Percentiles rank a stretch among this genome's conserved stretches.
Evolutionary conservation across 345 rosid species (phyloP).

Genomic region (Eucalyptus dawsonii): DNA sequence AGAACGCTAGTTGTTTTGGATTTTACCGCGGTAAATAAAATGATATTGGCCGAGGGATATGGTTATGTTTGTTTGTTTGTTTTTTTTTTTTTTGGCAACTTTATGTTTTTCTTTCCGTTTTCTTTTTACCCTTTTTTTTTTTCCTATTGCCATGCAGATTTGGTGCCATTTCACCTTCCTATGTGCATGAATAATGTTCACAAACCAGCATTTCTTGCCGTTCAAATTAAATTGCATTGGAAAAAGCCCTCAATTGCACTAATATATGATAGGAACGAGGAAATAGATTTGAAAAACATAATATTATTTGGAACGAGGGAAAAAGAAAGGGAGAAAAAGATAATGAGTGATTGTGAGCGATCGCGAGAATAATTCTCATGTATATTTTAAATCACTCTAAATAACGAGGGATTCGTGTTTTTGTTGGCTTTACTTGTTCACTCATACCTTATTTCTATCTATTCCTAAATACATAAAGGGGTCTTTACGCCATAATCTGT

Average conservation of each 20-base stretch:
- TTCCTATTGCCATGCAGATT: background rate
- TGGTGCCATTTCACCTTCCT: background rate
- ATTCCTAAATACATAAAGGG: background rate
- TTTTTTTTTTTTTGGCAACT: background rate
- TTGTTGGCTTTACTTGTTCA: no score
- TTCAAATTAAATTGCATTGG: background rate
- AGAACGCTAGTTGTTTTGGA: background rate
- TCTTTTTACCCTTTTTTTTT: background rate
- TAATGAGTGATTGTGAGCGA: background rate
- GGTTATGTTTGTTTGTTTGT: background rate
- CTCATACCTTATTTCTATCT: background rate
- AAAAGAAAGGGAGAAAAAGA: background rate
- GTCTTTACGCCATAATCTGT: rapidly evolving
- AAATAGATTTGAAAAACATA: background rate
- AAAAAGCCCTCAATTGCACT: background rate
- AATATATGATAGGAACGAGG: background rate
- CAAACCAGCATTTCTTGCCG: background rate
- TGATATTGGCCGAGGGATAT: background rate
- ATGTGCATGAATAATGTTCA: background rate
- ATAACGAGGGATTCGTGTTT: background rate
- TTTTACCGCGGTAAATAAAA: background rate
- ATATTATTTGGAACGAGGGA: background rate
- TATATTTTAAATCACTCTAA: no score
- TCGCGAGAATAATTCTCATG: rapidly evolving
- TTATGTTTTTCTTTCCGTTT: background rate